A percentile compares a stretch with the other conserved stretches of the same genome.
These are phyloP conservation scores for Xylaria longipes DNA, from an alignment of 495 filamentous ascomycete species.

Conservation along the genomic window DNA sequence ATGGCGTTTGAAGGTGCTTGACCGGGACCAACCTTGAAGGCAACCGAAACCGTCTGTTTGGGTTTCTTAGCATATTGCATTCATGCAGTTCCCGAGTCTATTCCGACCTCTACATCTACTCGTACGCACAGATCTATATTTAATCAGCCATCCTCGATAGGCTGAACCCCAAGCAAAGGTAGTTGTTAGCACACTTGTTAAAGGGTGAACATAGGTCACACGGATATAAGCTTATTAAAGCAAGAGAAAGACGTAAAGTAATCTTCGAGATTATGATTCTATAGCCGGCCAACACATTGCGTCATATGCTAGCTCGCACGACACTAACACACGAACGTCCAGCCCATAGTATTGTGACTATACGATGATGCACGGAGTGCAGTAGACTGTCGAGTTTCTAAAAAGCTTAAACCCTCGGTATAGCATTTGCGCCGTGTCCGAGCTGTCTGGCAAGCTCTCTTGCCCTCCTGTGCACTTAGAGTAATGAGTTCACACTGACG, in stretches of 20 bases:
- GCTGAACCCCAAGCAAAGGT: not conserved
- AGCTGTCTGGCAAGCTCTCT: not conserved
- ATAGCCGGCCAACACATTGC: not conserved
- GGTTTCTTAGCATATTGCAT: not conserved
- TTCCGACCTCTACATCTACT: not conserved
- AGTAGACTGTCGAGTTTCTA: not conserved
- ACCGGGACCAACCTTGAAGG: not conserved
- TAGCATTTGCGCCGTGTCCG: not conserved
- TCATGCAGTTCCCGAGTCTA: not conserved
- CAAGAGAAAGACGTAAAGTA: not conserved
- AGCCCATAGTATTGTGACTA: not conserved
- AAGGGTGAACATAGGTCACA: not conserved
- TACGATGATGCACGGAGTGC: not conserved
- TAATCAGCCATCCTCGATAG: not conserved
- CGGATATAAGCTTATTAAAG: not conserved
- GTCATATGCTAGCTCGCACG: not conserved
- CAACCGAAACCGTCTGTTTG: not conserved
- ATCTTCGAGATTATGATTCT: not conserved
- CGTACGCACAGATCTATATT: not conserved
- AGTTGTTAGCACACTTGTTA: not conserved
- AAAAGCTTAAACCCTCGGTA: not conserved
- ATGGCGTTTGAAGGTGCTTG: not conserved
- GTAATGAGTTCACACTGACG: conserved; percentile 17
- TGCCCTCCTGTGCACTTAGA: not conserved
- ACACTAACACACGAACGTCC: too few relatives aligned